Base-by-base conservation (phyloP, 768 basidiomycete species). In the Trametopsis cervina region DNA sequence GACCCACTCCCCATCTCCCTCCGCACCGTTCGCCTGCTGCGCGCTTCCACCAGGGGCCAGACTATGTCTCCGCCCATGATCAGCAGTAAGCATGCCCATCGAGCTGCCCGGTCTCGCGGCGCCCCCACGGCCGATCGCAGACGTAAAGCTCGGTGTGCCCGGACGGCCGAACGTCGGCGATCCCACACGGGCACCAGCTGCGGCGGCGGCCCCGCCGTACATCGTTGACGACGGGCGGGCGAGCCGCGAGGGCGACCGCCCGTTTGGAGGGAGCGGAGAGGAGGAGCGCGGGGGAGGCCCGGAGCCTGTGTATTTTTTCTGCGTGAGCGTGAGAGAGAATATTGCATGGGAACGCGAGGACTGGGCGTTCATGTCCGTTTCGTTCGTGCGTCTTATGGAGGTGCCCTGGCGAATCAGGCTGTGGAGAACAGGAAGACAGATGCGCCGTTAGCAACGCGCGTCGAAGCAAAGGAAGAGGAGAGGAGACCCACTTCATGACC, bases 301-400 rank as follows among this genome's bases (percentile, higher is more conserved):
- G 18, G 79, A 75, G 21, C 92, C 91, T 27, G 77, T 74, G 61
- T 71, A 90, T 64, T 85, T 92, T 72, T 86, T 90, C 69, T 97
- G 95, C 3, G 83, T 89, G 46, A 99, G 72, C 11, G 91, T 96
- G 44, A 99, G 73, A 33, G 95, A 97, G 68, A 99, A 98, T 66
- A 99, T 98, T 53, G 96, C 96, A 76, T 99, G 96, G 23, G 92
- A 96, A 49, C 96, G 86, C 35, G 95, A 97, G 1, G 89, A 93
- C 64, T 96, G 92, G 21, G 95, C 91, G 64, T 99, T 99, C 95
- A 98, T 97, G 61, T 92, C 90, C 25, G 96, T 99, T 65, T 94
- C 90, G 54, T 95, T 94, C 9, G 96, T 98, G 47, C 94, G 82
- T 24, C 96, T 78, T 37, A 95, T 86, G 13, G 89, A 78, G 6